A percentile compares a stretch with the other conserved stretches of the same genome.
Evolutionary conservation across 495 filamentous ascomycete species (phyloP).

Genomic region (Tuber aestivum): DNA sequence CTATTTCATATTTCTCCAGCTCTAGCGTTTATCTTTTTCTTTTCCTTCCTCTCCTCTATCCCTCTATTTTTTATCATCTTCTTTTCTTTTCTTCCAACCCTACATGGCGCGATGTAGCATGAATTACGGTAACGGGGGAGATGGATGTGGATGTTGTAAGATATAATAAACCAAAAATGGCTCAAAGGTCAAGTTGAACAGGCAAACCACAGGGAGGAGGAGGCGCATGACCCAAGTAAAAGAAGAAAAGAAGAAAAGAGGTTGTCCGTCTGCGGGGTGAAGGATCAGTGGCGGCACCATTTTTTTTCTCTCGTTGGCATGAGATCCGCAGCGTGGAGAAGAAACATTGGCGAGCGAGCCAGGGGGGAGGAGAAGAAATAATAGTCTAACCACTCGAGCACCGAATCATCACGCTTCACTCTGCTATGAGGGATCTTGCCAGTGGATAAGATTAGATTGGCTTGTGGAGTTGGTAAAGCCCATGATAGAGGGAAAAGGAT

Average conservation of each 20-base stretch:
- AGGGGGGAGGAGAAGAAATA: not conserved
- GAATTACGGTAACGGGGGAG: constrained; percentile 1
- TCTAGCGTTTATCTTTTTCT: not conserved
- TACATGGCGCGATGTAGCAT: not conserved
- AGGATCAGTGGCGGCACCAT: not conserved
- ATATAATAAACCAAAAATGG: constrained; percentile 1
- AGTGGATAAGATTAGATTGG: not conserved
- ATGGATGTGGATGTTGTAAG: not conserved
- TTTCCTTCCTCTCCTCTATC: not conserved
- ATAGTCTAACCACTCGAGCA: not conserved
- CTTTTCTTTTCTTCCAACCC: not conserved
- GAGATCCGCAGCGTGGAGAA: constrained; percentile 3
- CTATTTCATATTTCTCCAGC: not conserved
- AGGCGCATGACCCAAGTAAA: constrained; percentile 5
- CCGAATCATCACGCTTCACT: not conserved
- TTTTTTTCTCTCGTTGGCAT: not conserved
- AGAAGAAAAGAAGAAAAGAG: not conserved
- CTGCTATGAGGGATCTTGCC: not conserved
- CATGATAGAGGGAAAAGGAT: not conserved
- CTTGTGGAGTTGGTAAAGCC: not conserved
- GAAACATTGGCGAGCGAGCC: constrained; percentile 1
- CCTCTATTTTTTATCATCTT: not conserved
- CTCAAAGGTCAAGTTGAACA: not conserved
- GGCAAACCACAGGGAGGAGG: not conserved
- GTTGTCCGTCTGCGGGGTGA: constrained; percentile 2